These are phyloP conservation scores for Peniophora sp. DNA, from an alignment of 1,284 basidiomycete species.

Conservation along the genomic window DNA sequence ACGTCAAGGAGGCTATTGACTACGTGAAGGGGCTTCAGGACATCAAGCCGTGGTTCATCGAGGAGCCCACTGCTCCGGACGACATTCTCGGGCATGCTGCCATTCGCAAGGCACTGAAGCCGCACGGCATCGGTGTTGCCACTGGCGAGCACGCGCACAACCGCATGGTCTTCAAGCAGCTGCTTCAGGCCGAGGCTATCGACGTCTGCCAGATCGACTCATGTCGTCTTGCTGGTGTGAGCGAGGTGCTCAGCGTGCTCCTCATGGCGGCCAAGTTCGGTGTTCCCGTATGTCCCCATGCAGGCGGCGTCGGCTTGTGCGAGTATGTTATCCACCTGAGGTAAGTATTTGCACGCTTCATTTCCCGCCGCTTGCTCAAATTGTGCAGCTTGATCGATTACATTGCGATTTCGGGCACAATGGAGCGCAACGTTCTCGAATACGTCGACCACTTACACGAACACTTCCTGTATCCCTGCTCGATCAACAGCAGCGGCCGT, in stretches of 20 bases:
- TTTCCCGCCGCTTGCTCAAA: constrained; percentile 11
- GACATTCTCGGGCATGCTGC: constrained; percentile 83
- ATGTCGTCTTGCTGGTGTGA: constrained; percentile 87
- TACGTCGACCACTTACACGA: constrained; percentile 89
- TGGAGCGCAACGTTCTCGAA: constrained; percentile 92
- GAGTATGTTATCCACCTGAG: constrained; percentile 87
- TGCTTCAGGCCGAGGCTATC: constrained; percentile 88
- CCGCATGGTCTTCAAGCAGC: constrained; percentile 95
- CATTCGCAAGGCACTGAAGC: constrained; percentile 74
- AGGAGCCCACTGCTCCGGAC: constrained; percentile 91
- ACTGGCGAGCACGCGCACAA: constrained; percentile 97
- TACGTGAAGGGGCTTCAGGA: constrained; percentile 78
- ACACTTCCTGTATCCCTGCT: constrained; percentile 85
- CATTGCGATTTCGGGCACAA: constrained; percentile 82
- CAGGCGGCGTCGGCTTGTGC: constrained; percentile 91
- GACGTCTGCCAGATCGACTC: constrained; percentile 97
- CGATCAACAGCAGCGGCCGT: constrained; percentile 79
- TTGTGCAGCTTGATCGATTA: constrained; percentile 79
- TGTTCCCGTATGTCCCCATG: constrained; percentile 88
- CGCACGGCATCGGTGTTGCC: constrained; percentile 85
- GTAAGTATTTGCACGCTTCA: constrained; percentile 22
- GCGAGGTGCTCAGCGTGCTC: constrained; percentile 89
- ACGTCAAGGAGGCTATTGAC: constrained; percentile 87
- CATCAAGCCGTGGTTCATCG: constrained; percentile 96
- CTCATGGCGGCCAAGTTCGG: constrained; percentile 93